Evolutionary conservation across 2,329 filamentous ascomycete species (phyloP).

Genomic region (Pseudopyricularia javanii): DNA sequence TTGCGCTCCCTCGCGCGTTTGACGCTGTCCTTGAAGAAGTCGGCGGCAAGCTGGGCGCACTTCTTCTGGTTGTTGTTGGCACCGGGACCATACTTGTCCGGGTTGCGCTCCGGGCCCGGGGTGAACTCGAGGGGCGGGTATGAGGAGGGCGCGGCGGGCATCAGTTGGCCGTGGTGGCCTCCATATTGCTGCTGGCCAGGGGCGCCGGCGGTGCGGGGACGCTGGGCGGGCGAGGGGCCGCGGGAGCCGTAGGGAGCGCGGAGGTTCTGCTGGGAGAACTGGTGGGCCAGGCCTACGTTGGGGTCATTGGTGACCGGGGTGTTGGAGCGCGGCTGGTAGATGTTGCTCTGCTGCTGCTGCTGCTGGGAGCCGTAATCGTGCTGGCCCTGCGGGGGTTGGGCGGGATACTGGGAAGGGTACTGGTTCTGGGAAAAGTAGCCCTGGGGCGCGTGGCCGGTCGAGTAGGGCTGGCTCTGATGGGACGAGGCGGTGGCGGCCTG

Average conservation of each 20-base stretch:
- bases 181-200: constrained; percentile 50
- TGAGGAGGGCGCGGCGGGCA: constrained; percentile 45
- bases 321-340: constrained; percentile 39
- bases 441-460: constrained; percentile 27
- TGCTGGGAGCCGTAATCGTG: constrained; percentile 28
- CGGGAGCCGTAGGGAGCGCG: constrained; percentile 61
- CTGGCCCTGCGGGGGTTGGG: constrained; percentile 29
- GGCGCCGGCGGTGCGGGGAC: constrained; percentile 74
- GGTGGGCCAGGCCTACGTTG: constrained; percentile 83
- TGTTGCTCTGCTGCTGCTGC: constrained; percentile 16
- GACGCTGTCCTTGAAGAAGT: constrained; percentile 98
- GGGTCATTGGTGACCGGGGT: constrained; percentile 61
- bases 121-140: constrained; percentile 56
- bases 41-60: constrained; percentile 59
- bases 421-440: constrained; percentile 50
- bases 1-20: constrained; percentile 92
- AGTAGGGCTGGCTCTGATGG: constrained; percentile 32
- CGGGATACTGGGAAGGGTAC: constrained; percentile 14
- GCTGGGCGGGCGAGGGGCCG: constrained; percentile 55
- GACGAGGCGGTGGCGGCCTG: constrained; percentile 14
- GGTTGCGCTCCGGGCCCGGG: constrained; percentile 72
- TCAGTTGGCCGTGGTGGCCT: constrained; percentile 55
- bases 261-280: constrained; percentile 94
- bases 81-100: constrained; percentile 59
- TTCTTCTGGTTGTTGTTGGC: constrained; percentile 61